phyloP scores from a whole-genome alignment of 1,284 basidiomycete genomes.

The Apiotrichum porosum region DNA sequence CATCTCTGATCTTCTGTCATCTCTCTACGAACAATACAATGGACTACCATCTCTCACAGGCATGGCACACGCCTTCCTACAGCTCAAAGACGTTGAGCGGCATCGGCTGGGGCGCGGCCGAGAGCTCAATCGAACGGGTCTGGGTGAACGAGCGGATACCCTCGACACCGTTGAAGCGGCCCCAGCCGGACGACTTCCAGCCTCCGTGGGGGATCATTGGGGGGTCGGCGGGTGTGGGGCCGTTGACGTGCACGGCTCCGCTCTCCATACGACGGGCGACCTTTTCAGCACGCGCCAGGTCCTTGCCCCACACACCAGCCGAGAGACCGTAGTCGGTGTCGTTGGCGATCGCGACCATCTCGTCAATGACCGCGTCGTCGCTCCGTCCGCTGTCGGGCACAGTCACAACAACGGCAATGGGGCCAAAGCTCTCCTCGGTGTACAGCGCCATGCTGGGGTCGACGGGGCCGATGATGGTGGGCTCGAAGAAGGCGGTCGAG shows the following conservation, averaged over 20 bases:
- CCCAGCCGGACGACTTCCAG: constrained; percentile 28
- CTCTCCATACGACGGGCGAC: constrained; percentile 53
- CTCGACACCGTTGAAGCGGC: constrained; percentile 31
- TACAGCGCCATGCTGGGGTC: constrained; percentile 55
- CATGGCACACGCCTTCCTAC: no score
- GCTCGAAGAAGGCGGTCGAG: constrained; percentile 54
- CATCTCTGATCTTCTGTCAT: no score
- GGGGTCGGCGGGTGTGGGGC: constrained; percentile 12
- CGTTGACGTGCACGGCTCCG: constrained; percentile 25
- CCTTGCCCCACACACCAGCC: constrained; percentile 56
- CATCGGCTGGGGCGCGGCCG: not conserved
- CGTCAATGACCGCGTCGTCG: constrained; percentile 45
- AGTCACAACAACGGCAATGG: constrained; percentile 48
- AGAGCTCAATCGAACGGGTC: constrained; percentile 13
- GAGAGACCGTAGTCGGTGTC: constrained; percentile 56
- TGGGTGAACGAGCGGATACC: constrained; percentile 20
- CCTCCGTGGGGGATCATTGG: constrained; percentile 19
- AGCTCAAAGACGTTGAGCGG: constrained; percentile 15
- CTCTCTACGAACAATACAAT: no score
- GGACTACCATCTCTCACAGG: no score
- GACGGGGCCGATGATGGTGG: constrained; percentile 55
- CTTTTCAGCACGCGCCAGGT: constrained; percentile 53
- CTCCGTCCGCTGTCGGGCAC: constrained; percentile 11
- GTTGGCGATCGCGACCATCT: constrained; percentile 52
- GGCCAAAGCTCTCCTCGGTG: constrained; percentile 60